Evolutionary conservation across 805 yeast species (phyloP), one percentile per base, ranked within the genome.

Genomic region (Myxozyma geophila): DNA sequence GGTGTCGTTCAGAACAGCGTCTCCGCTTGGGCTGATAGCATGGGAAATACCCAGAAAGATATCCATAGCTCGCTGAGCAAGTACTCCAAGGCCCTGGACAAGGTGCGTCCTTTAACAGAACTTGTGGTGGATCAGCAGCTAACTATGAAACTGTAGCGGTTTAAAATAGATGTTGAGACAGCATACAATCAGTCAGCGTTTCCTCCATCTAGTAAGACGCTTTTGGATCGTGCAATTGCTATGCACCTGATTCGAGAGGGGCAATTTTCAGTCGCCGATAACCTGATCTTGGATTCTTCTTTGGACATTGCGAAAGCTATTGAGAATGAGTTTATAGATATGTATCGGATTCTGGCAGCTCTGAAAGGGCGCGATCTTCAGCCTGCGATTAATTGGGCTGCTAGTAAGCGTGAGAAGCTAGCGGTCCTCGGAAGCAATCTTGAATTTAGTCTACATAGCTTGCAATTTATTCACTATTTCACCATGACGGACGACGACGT

Each of bases 301-400:
- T 49, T 62, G 13, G 60, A 48, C 37, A 62, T 73, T 65, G 54
- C 80, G 72, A 56, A 72, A 7, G 71, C 70, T 35, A 66, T 77
- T 7, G 70, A 82, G 1, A 60, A 66, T 1, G 77, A 77, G 28
- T 82, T 84, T 62, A 70, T 74, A 6, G 71, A 75, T 23, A 74
- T 85, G 80, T 79, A 81, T 33, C 74, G 73, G 13, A 82, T 84
- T 2, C 70, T 82, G 19, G 69, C 72, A 19, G 77, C 76, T 43
- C 68, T 82, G 23, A 73, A 73, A 35, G 58, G 72, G 1, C 75
- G 77, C 2, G 73, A 83, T 58, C 70, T 82, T 35, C 70, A 68
- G 5, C 77, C 81, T 7, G 87, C 88, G 13, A 79, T 83, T 36
- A 73, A 73, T 1, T 86, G 89, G 89, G 78, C 79, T 1, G 63